These are phyloP conservation scores for Blastomyces percursus DNA, from an alignment of 2,329 filamentous ascomycete species.

Conservation along the genomic window DNA sequence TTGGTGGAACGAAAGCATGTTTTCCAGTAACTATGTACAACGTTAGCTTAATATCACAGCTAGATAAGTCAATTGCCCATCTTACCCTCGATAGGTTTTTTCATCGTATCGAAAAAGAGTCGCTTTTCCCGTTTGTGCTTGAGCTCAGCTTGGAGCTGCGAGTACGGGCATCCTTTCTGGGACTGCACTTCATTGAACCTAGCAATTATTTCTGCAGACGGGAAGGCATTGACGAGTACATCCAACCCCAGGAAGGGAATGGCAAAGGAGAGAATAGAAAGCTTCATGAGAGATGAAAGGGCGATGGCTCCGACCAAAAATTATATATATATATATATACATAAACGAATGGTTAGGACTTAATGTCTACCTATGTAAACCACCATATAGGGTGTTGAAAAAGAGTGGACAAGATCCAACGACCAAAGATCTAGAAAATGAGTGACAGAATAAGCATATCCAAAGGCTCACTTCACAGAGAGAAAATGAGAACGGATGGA, in stretches of 20 bases:
- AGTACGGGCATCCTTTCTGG: background rate
- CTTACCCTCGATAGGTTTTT: slow-evolving; percentile 1
- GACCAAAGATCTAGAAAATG: background rate
- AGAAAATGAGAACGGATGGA: background rate
- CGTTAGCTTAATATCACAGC: background rate
- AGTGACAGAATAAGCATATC: background rate
- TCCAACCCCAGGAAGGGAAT: background rate
- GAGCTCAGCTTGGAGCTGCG: background rate
- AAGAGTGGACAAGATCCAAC: slow-evolving; percentile 1
- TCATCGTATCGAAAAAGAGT: slow-evolving; percentile 2
- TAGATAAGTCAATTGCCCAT: background rate
- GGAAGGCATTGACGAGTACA: slow-evolving; percentile 3
- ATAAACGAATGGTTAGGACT: background rate
- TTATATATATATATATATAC: background rate
- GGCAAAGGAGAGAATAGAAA: slow-evolving; percentile 1
- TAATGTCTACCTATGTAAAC: background rate
- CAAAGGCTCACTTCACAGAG: background rate
- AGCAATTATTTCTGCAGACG: slow-evolving; percentile 1
- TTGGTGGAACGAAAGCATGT: slow-evolving; percentile 26
- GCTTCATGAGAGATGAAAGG: background rate
- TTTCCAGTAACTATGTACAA: slow-evolving; percentile 23
- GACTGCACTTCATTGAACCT: background rate
- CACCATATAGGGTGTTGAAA: background rate
- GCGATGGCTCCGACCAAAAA: background rate
- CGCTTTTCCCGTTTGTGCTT: background rate